Conservation (phyloP, 2,329 filamentous ascomycete species). For the Didymella pomorum region DNA sequence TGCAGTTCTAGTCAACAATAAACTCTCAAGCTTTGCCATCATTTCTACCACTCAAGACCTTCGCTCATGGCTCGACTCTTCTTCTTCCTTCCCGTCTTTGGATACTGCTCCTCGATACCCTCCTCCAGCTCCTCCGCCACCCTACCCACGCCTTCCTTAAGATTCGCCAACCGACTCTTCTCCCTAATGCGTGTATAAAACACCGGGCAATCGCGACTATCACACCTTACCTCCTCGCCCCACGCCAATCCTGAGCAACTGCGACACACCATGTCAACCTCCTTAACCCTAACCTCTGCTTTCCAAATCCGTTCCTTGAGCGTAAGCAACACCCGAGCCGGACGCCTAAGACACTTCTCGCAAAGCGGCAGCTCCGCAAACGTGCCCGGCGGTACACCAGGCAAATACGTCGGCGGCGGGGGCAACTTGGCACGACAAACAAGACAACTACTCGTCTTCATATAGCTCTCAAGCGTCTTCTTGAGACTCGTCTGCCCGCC, state of each 20-base stretch:
- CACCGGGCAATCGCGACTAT: constrained; percentile 90
- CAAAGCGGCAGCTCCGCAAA: constrained; percentile 62
- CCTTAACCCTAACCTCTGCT: constrained; percentile 69
- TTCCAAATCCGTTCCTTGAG: constrained; percentile 69
- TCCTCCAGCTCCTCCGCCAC: constrained; percentile 43
- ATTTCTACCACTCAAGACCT: not conserved
- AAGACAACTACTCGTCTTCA: constrained; percentile 74
- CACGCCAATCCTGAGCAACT: constrained; percentile 78
- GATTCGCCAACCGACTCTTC: constrained; percentile 30
- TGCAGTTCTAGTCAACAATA: no score
- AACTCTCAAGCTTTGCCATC: no score
- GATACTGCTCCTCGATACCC: constrained; percentile 7
- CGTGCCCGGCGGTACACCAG: constrained; percentile 25
- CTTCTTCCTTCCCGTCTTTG: not conserved
- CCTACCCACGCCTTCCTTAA: constrained; percentile 35
- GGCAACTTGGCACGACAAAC: constrained; percentile 73
- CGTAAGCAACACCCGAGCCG: constrained; percentile 68
- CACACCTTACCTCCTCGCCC: constrained; percentile 81
- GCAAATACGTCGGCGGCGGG: constrained; percentile 30
- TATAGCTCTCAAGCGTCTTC: constrained; percentile 91
- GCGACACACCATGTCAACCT: constrained; percentile 77
- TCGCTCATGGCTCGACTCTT: not conserved
- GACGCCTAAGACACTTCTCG: constrained; percentile 61
- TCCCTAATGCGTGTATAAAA: constrained; percentile 82
- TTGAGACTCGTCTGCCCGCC: constrained; percentile 53